Evolutionary conservation across 352 stramenopile species (phyloP).

Genomic region (Salisapilia sapeloensis): DNA sequence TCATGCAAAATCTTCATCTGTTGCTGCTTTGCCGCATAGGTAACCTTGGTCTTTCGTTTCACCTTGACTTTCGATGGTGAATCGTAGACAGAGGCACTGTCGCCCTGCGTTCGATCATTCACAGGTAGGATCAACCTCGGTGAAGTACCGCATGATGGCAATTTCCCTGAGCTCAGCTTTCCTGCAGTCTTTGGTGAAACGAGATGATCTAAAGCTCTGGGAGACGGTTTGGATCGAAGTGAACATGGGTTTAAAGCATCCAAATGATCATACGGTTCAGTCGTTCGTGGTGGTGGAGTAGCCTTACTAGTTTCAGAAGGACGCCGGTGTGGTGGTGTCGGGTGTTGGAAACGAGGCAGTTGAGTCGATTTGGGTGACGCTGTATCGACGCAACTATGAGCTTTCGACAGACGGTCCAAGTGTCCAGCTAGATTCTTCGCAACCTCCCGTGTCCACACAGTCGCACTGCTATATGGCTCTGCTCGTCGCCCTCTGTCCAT

Average conservation of each 20-base stretch:
- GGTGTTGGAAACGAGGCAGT: conserved; percentile 27
- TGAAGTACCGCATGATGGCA: neutral
- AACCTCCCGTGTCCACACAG: conserved; percentile 58
- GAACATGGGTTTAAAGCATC: conserved; percentile 2
- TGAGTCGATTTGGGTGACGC: conserved; percentile 33
- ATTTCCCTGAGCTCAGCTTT: neutral
- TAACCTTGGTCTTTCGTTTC: conserved; percentile 7
- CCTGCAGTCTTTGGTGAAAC: neutral
- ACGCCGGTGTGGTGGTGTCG: conserved; percentile 15
- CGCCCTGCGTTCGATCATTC: conserved; percentile 11
- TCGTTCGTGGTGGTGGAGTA: conserved; percentile 5
- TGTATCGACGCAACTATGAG: conserved; percentile 55
- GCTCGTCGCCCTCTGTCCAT: conserved; percentile 59
- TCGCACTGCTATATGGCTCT: conserved; percentile 62
- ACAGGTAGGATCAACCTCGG: conserved; percentile 6
- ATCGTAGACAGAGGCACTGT: too few relatives aligned
- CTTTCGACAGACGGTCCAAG: conserved; percentile 46
- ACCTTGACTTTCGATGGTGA: too few relatives aligned
- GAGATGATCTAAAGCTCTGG: conserved; percentile 3
- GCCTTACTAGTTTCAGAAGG: conserved; percentile 27
- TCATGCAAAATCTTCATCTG: conserved; percentile 57
- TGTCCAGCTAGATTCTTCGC: conserved; percentile 49
- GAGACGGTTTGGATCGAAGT: conserved; percentile 1
- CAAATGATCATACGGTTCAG: too few relatives aligned
- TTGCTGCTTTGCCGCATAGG: conserved; percentile 19